Base-by-base conservation (phyloP, 1,139 yeast genomes). In the Geotrichum candidum region DNA sequence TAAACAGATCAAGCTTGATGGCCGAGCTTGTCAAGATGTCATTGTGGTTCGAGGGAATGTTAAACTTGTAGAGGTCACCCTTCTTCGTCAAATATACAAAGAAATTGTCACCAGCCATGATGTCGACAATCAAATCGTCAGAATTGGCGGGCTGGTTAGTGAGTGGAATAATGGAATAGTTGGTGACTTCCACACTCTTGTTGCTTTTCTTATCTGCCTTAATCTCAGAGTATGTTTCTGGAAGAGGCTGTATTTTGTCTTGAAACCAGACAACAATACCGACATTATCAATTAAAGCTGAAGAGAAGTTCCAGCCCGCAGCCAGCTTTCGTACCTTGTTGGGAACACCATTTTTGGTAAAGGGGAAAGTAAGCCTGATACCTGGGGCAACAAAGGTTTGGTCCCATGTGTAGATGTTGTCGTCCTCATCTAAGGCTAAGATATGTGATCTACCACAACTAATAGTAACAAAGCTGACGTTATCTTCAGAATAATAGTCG, bases 281-380 rank as follows among this genome's bases (percentile, higher is more conserved):
- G 51, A 82, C 74, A 5, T 76, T 77, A 29, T 76, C 76, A 1
- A 85, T 74, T 58, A 79, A 78, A 38, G 84, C 83, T 41, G 84
- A 83, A 58, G 84, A 82, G 25, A 81, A 74, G 62, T 82, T 80
- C 95, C 95, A 88, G 0, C 95, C 96, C 33, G 90, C 87, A 25
- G 79, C 78, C 11, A 86, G 80, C 68, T 82, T 84, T 53, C 76
- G 66, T 0, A 70, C 68, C 4, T 60, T 62, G 2, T 68, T 70
- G 4, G 56, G 35, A 1, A 52, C 33, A 58, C 50, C 15, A n/a
- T 59, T 56, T 25, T 56, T 58, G 33, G 62, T 63, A 57, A 70
- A 68, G 2, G 68, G 64, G 65, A 88, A 84, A 6, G 63, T 69
- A 50, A 87, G 65, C 55, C 72, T 73, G 1, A 84, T 79, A 0